Evolutionary conservation across 2,329 filamentous ascomycete genomes (phyloP), one percentile per base, ranked within the genome.

Genomic region (Penicillium sp.): DNA sequence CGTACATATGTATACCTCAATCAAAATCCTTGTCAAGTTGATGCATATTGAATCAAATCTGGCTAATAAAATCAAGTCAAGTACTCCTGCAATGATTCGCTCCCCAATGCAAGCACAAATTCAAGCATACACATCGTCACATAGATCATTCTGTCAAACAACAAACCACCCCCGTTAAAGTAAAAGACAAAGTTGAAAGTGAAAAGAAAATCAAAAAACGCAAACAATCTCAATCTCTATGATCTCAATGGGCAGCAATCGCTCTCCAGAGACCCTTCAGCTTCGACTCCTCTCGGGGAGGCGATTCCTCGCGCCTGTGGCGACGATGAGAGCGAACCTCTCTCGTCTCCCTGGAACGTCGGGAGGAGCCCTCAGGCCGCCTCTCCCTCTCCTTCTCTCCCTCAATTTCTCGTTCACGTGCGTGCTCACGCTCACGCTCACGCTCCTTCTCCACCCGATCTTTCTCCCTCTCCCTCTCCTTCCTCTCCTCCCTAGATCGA

Each of bases 211-310:
- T 0, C 16, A 21, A 29, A 21, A 21, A 21, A 19, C 6, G 10
- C 16, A 29, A 25, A 49, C 5, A n/a, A n/a, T n/a, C n/a, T n/a
- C 15, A 48, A 41, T 27, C 9, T 23, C 9, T n/a, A 25, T 13
- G 5, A n/a, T 13, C 43, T 68, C 57, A 72, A 49, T 70, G 62
- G 36, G 66, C 70, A 60, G 64, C 60, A 59, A 73, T 68, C 6
- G 68, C 61, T 55, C 68, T 69, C 53, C 70, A 58, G 46, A 73
- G 23, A n/a, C 58, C 61, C 58, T 71, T 73, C 50, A 73, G 46
- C 31, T 65, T 72, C 21, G 70, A 69, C 36, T 63, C 60, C 53
- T 67, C 62, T 25, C 60, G 64, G 9, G 65, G 65, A 2, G 67
- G 67, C 33, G 70, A 70, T 34, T 67, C 64, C 23, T 71, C 70